Evolutionary conservation across 148 eudicot genomes (phyloP).

Genomic region (Rhododendron henanense): DNA sequence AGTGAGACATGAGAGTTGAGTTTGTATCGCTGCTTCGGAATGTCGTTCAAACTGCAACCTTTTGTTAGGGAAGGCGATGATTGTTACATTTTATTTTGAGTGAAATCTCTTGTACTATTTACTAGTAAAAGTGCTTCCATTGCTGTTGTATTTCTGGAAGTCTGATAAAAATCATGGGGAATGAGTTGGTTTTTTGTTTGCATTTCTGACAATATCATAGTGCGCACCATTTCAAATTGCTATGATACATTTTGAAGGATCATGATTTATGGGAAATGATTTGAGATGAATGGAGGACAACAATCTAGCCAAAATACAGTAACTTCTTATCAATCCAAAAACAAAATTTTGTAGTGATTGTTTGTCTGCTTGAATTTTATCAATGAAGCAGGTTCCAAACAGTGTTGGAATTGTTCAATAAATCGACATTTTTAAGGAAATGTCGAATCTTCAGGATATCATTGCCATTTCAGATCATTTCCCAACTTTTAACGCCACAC

Average conservation of each 20-base stretch:
- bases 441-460: background rate
- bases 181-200: background rate
- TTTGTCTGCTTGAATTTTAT: background rate
- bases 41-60: background rate
- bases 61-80: background rate
- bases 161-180: background rate
- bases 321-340: background rate
- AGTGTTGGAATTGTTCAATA: background rate
- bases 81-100: background rate
- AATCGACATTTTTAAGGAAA: background rate
- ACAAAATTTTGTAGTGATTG: background rate
- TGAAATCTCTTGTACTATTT: background rate
- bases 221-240: background rate
- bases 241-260: background rate
- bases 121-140: background rate
- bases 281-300: background rate
- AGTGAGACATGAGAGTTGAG: conserved; percentile 27
- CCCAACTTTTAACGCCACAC: background rate
- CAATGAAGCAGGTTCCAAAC: background rate
- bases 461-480: background rate
- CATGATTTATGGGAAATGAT: background rate
- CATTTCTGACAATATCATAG: background rate
- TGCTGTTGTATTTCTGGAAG: background rate
- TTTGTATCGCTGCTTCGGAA: background rate
- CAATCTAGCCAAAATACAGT: background rate